Evolutionary conservation across 805 yeast genomes (phyloP).

Genomic region (Kuraishia cidri): DNA sequence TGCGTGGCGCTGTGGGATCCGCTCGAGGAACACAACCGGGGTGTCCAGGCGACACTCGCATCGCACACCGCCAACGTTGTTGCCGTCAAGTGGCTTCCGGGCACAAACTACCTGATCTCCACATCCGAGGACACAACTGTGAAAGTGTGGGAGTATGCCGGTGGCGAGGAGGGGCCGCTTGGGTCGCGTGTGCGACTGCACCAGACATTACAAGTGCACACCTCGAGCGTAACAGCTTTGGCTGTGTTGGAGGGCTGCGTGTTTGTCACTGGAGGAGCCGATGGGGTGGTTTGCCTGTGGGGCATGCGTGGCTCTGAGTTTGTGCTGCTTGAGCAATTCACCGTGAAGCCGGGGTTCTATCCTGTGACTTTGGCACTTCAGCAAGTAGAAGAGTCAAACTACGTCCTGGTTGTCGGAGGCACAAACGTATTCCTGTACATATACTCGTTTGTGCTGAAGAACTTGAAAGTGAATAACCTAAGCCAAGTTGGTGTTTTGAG

Average conservation of each 20-base stretch:
- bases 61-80: slow-evolving; percentile 58
- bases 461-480: slow-evolving; percentile 4
- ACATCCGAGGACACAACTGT: slow-evolving; percentile 62
- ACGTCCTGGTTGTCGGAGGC: slow-evolving; percentile 65
- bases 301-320: slow-evolving; percentile 13
- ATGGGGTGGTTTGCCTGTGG: slow-evolving; percentile 53
- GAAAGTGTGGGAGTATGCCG: slow-evolving; percentile 43
- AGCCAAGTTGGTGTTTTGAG: slow-evolving; percentile 43
- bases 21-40: slow-evolving; percentile 25
- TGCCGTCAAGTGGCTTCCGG: slow-evolving; percentile 50
- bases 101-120: slow-evolving; percentile 38
- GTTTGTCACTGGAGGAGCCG: slow-evolving; percentile 55
- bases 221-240: slow-evolving; percentile 45
- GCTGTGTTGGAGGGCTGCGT: slow-evolving; percentile 26
- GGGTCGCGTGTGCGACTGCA: slow-evolving; percentile 5
- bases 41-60: slow-evolving; percentile 48
- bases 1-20: slow-evolving; percentile 69
- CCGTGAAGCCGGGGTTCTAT: slow-evolving; percentile 35
- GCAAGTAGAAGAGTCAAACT: slow-evolving; percentile 21
- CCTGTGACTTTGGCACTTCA: slow-evolving; percentile 31
- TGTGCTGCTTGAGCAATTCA: slow-evolving; percentile 19
- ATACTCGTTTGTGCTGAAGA: slow-evolving; percentile 29
- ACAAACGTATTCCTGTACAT: slow-evolving; percentile 48
- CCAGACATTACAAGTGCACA: slow-evolving; percentile 29
- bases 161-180: not conserved